phyloP scores from a whole-genome alignment of 805 yeast genomes.

The Monosporozyma aquatica region DNA sequence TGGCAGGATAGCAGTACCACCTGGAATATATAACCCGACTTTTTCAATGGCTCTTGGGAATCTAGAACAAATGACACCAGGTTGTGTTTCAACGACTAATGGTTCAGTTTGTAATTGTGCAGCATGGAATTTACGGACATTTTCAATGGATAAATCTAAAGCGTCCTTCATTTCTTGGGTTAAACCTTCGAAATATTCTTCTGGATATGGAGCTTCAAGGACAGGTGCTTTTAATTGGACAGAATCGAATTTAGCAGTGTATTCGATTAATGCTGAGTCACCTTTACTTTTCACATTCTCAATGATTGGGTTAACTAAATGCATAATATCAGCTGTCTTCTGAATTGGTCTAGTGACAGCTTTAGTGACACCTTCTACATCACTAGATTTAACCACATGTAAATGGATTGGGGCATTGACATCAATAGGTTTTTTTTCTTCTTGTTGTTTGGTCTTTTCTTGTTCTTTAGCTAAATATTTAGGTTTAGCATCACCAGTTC shows the following conservation, averaged over 20 bases:
- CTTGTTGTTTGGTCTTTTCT: constrained; percentile 13
- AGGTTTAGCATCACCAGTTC: constrained; percentile 93
- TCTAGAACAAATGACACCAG: constrained; percentile 90
- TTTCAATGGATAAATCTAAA: constrained; percentile 79
- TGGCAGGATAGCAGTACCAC: constrained; percentile 97
- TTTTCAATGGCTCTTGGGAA: constrained; percentile 90
- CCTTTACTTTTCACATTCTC: constrained; percentile 69
- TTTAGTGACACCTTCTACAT: constrained; percentile 38
- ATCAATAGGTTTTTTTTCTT: constrained; percentile 15
- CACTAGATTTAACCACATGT: constrained; percentile 18
- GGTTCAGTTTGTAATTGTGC: constrained; percentile 78
- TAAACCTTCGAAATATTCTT: constrained; percentile 60
- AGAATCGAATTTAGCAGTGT: constrained; percentile 85
- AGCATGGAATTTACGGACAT: constrained; percentile 84
- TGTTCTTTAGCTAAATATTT: constrained; percentile 41
- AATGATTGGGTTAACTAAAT: constrained; percentile 82
- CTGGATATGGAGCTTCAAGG: constrained; percentile 79
- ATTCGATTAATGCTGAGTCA: constrained; percentile 79
- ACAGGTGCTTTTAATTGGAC: constrained; percentile 67
- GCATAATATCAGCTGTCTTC: constrained; percentile 85
- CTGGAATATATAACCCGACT: constrained; percentile 95
- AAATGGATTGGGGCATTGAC: constrained; percentile 18
- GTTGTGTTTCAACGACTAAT: constrained; percentile 79
- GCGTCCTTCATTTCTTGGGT: constrained; percentile 71
- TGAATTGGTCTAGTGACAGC: constrained; percentile 93